These are phyloP conservation scores for Corymbia calophylla DNA, from an alignment of 441 rosid species.

Conservation along the genomic window DNA sequence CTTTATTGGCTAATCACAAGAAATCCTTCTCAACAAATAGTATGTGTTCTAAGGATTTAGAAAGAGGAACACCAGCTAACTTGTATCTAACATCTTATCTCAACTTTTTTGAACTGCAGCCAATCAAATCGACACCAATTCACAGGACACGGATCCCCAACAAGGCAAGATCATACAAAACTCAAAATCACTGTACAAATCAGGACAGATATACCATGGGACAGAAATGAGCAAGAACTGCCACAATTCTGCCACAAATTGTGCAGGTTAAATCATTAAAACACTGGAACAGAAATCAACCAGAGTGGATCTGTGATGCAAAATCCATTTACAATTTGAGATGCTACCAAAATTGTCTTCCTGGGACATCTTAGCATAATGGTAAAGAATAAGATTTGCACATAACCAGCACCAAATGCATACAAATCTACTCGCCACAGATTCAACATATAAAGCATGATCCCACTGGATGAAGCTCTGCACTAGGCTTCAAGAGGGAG, in stretches of 20 bases:
- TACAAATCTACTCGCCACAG: background rate
- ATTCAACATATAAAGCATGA: background rate
- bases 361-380: too few species aligned
- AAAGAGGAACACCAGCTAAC: background rate
- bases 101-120: background rate
- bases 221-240: background rate
- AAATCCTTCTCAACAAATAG: background rate
- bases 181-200: background rate
- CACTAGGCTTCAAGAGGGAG: background rate
- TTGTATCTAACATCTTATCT: background rate
- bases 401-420: background rate
- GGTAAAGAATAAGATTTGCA: background rate
- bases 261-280: background rate
- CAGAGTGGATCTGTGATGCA: too few species aligned
- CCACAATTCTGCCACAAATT: background rate
- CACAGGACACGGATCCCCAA: background rate
- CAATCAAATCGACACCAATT: background rate
- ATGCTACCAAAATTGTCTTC: too few species aligned
- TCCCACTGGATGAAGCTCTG: background rate
- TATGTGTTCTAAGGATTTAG: background rate
- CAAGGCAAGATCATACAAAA: background rate
- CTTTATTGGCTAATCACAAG: background rate
- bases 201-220: background rate
- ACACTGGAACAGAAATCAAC: background rate
- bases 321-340: too few species aligned